Conservation (phyloP, 768 basidiomycete genomes). For the Dacryopinax primogenitus region DNA sequence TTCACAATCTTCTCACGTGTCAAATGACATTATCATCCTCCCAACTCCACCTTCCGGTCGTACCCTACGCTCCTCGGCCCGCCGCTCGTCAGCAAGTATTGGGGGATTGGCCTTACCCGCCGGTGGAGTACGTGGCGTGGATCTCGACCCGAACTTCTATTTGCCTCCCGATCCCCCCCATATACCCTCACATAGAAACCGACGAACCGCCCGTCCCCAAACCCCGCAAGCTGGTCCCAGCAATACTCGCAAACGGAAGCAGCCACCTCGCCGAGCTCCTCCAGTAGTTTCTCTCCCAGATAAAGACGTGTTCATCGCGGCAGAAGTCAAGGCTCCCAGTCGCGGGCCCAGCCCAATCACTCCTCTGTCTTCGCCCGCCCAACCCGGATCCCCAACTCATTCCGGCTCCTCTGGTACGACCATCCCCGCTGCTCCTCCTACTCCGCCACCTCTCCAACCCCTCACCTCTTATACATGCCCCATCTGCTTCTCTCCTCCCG, state of each 20-base stretch:
- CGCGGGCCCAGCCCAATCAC: not conserved
- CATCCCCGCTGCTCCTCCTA: not conserved
- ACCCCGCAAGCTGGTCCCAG: not conserved
- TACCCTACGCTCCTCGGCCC: not conserved
- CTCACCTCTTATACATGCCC: conserved; percentile 51
- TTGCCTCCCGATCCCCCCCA: not conserved
- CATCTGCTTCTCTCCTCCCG: conserved; percentile 64
- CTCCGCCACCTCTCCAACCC: not conserved
- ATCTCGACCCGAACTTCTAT: not conserved
- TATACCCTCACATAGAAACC: not conserved
- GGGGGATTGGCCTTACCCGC: not conserved
- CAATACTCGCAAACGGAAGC: not conserved
- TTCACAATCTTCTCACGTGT: not conserved
- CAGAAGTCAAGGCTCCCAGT: not conserved
- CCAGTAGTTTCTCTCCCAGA: not conserved
- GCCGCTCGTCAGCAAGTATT: not conserved
- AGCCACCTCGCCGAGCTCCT: not conserved
- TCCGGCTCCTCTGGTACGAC: not conserved
- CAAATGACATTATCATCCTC: not conserved
- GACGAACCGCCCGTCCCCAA: not conserved
- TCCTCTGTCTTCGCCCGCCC: not conserved
- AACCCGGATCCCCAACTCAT: not conserved
- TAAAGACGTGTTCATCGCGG: not conserved
- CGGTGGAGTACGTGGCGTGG: not conserved
- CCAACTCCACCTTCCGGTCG: not conserved